A percentile compares a stretch with the other conserved stretches of the same genome.
Conservation (phyloP, 441 rosid genomes). For the Aleurites moluccanus region DNA sequence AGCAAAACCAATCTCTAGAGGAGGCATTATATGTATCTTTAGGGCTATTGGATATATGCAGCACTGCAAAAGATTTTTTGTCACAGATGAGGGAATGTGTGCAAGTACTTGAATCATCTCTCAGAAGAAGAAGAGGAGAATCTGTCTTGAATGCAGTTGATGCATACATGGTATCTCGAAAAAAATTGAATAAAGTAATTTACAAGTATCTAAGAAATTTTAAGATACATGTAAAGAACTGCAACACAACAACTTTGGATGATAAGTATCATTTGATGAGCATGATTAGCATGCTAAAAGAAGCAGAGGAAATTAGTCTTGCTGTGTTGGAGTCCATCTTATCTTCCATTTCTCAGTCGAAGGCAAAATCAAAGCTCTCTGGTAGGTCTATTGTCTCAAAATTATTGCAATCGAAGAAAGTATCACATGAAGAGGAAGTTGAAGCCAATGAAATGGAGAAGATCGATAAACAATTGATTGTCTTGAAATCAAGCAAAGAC, state of each 20-base stretch:
- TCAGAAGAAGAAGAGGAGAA: conserved; percentile 4
- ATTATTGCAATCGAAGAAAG: conserved; percentile 26
- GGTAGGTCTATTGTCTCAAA: conserved; percentile 43
- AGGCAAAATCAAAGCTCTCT: conserved; percentile 22
- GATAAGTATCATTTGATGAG: neutral
- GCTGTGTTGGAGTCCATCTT: conserved; percentile 37
- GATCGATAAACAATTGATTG: conserved; percentile 19
- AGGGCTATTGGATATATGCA: conserved; percentile 17
- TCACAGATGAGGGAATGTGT: conserved; percentile 18
- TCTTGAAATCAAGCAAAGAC: conserved; percentile 26
- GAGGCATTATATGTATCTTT: conserved; percentile 3
- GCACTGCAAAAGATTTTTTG: neutral
- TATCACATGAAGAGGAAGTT: neutral
- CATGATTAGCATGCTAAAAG: conserved; percentile 22
- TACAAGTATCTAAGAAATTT: conserved; percentile 10
- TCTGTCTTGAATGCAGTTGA: conserved; percentile 3
- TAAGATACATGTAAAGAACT: conserved; percentile 1
- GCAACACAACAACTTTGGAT: neutral
- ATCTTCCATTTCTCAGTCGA: conserved; percentile 28
- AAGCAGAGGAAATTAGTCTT: conserved; percentile 23
- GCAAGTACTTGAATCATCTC: conserved; percentile 16
- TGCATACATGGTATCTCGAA: neutral
- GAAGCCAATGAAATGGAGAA: conserved; percentile 2
- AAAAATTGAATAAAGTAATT: neutral
- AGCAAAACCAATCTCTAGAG: neutral